Evolutionary conservation across 2,329 filamentous ascomycete species (phyloP).

Genomic region (Tolypocladium sp.): DNA sequence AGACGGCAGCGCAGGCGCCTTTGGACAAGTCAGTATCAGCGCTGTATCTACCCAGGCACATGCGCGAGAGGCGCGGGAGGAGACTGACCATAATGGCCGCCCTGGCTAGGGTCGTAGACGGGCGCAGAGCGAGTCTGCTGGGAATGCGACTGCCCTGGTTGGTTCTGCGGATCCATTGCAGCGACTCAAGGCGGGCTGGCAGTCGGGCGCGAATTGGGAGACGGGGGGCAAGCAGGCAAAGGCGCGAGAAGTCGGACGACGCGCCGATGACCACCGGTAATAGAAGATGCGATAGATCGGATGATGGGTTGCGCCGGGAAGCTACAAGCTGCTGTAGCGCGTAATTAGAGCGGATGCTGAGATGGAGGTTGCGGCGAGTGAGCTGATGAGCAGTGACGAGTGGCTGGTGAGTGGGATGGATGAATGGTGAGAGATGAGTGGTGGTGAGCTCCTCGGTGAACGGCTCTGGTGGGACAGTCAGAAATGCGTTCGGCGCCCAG

Average conservation of each 20-base stretch:
- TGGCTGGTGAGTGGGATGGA: background rate
- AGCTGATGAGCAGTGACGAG: slow-evolving; percentile 1
- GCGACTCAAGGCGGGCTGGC: slow-evolving; percentile 3
- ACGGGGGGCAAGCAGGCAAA: background rate
- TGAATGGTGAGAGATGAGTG: background rate
- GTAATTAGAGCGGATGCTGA: background rate
- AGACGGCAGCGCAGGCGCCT: slow-evolving; percentile 40
- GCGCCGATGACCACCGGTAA: background rate
- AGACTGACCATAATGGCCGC: slow-evolving; percentile 66
- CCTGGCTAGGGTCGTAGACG: slow-evolving; percentile 64
- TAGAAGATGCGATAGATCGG: background rate
- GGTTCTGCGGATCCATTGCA: slow-evolving; percentile 30
- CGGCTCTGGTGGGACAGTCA: background rate
- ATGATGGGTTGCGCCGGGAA: background rate
- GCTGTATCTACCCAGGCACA: background rate
- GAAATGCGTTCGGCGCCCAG: background rate
- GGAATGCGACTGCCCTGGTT: slow-evolving; percentile 41
- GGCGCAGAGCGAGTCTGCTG: slow-evolving; percentile 52
- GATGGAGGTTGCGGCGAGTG: background rate
- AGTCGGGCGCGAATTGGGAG: slow-evolving; percentile 3
- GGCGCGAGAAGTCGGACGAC: background rate
- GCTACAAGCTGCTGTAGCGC: background rate
- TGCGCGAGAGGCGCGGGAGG: background rate
- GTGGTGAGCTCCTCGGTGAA: background rate
- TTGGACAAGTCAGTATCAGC: slow-evolving; percentile 8